Conservation (phyloP, 1,284 basidiomycete species). For the Ganoderma lucidum region DNA sequence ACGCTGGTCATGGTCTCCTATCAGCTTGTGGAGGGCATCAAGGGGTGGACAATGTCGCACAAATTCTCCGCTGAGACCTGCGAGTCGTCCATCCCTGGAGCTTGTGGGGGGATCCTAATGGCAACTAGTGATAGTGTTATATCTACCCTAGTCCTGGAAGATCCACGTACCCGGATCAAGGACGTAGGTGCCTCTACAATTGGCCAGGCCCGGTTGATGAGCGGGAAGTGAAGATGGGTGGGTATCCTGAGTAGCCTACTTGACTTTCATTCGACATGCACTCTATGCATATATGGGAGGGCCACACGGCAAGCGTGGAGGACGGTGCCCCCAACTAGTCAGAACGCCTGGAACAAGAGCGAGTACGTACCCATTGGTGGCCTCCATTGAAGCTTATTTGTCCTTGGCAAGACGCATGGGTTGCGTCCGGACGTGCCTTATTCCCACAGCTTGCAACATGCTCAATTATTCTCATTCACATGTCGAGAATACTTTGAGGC, state of each 20-base stretch:
- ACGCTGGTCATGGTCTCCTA: constrained; percentile 8
- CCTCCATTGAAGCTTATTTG: neutral
- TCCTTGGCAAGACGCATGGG: neutral
- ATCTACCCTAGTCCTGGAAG: neutral
- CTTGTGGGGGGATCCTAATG: neutral
- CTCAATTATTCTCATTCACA: neutral
- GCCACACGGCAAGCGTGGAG: neutral
- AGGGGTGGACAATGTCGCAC: neutral
- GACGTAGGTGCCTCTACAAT: neutral
- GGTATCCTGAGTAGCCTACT: constrained; percentile 3
- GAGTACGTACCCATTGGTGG: neutral
- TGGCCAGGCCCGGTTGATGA: neutral
- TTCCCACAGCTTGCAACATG: neutral
- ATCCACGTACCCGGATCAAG: neutral
- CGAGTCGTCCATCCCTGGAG: neutral
- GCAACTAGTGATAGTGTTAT: neutral
- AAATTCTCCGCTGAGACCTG: constrained; percentile 7
- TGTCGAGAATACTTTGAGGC: neutral
- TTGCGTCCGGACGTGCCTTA: neutral
- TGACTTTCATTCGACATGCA: constrained; percentile 6
- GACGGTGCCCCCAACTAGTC: neutral
- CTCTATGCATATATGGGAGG: constrained; percentile 1
- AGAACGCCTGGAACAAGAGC: neutral
- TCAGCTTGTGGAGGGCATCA: neutral
- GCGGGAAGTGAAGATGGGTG: neutral